Evolutionary conservation across 78 protist genomes (phyloP).

Genomic region (Trichosphaerium sp.): DNA sequence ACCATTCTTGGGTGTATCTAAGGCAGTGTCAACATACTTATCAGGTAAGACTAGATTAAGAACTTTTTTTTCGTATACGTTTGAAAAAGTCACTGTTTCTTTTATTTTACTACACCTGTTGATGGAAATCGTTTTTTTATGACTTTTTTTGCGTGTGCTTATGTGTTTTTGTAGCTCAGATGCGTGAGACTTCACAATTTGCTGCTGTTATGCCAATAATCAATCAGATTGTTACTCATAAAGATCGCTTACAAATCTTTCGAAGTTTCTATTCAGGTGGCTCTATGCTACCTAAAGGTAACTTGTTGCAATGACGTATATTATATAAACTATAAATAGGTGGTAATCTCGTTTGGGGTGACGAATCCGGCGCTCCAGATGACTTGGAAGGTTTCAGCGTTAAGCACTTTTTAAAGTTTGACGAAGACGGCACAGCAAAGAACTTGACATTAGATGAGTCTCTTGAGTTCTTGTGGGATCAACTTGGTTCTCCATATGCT

Average conservation of each 20-base stretch:
- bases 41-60: constrained; percentile 12
- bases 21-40: background rate
- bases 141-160: no score
- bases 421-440: background rate
- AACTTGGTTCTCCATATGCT: background rate
- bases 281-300: constrained; percentile 11
- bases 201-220: no score
- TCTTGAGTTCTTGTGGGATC: background rate
- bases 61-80: no score
- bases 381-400: background rate
- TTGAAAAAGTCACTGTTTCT: constrained; percentile 7
- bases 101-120: background rate
- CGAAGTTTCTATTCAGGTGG: background rate
- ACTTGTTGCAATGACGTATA: background rate
- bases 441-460: background rate
- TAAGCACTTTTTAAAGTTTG: background rate
- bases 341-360: constrained; percentile 13
- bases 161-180: no score
- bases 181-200: no score
- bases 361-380: background rate
- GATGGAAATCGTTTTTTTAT: background rate
- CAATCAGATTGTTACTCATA: no score
- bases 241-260: background rate
- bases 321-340: background rate
- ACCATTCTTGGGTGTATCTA: constrained; percentile 8